These are phyloP conservation scores for Psidium guajava DNA, from an alignment of 345 rosid species.

Conservation along the genomic window DNA sequence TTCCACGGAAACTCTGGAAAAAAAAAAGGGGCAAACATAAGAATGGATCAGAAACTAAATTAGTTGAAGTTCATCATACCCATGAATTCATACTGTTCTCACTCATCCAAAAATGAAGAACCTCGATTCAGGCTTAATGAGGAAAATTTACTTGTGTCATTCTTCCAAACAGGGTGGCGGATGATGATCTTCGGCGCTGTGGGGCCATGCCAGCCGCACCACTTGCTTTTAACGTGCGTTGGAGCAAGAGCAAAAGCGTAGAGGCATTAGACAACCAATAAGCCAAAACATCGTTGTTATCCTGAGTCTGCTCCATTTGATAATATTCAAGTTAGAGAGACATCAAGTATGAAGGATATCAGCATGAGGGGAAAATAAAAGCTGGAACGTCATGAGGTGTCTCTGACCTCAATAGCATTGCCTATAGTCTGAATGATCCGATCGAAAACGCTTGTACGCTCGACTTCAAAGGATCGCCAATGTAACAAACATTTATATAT, in stretches of 20 bases:
- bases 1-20: slow-evolving; percentile 81
- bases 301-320: slow-evolving; percentile 48
- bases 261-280: slow-evolving; percentile 96
- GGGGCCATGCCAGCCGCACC: slow-evolving; percentile 98
- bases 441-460: slow-evolving; percentile 81
- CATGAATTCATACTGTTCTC: background rate
- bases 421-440: slow-evolving; percentile 90
- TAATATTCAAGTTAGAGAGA: slow-evolving; percentile 3
- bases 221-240: slow-evolving; percentile 85
- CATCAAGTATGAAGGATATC: background rate
- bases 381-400: background rate
- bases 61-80: background rate
- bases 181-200: slow-evolving; percentile 89
- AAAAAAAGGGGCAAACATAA: background rate
- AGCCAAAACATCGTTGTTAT: slow-evolving; percentile 73
- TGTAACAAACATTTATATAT: slow-evolving; percentile 89
- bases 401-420: slow-evolving; percentile 75
- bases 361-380: background rate
- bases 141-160: slow-evolving; percentile 61
- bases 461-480: slow-evolving; percentile 98
- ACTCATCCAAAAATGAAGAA: background rate
- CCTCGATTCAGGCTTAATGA: background rate
- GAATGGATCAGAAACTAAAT: slow-evolving; percentile 1
- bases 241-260: slow-evolving; percentile 83
- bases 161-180: slow-evolving; percentile 88